Conservation (phyloP, 208 protist genomes). For the Trypanosomatidae sp. region DNA sequence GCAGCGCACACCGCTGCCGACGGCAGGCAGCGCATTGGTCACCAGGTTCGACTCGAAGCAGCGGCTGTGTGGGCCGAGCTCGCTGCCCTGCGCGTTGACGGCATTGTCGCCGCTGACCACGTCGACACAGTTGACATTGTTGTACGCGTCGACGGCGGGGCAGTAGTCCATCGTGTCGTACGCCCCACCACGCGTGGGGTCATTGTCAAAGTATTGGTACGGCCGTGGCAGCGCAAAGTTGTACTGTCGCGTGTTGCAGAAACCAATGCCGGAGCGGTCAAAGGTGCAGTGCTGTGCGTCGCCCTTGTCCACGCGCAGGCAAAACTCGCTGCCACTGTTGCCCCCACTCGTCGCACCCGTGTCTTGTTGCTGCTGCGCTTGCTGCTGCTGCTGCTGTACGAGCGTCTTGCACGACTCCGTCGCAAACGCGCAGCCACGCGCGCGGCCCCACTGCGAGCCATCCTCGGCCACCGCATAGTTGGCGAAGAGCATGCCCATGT, state of each 20-base stretch:
- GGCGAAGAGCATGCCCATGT: conserved; percentile 56
- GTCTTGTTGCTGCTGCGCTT: no score
- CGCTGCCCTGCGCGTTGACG: conserved; percentile 3
- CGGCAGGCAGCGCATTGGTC: conserved; percentile 9
- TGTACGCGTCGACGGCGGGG: conserved; percentile 10
- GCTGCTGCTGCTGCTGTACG: conserved; percentile 7
- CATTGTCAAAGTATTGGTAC: conserved; percentile 22
- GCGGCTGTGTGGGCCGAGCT: conserved; percentile 4
- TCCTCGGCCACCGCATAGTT: conserved; percentile 41
- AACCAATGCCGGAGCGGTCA: conserved; percentile 11
- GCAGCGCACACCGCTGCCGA: conserved; percentile 11
- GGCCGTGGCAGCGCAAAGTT: neutral
- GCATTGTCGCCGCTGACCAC: conserved; percentile 2
- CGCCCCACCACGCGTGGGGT: conserved; percentile 3
- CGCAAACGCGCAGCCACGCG: conserved; percentile 38
- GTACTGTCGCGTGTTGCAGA: conserved; percentile 4
- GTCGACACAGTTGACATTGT: conserved; percentile 9
- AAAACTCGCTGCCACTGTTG: conserved; percentile 39
- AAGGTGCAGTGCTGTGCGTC: conserved; percentile 9
- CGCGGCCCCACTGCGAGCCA: conserved; percentile 35
- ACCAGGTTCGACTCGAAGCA: conserved; percentile 19
- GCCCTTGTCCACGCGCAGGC: neutral
- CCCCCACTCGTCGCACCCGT: no score
- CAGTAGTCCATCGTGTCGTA: conserved; percentile 24
- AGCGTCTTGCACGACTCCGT: conserved; percentile 15